Evolutionary conservation across 768 basidiomycete species (phyloP), one percentile per base, ranked within the genome.

Genomic region (Baorangia bicolor): DNA sequence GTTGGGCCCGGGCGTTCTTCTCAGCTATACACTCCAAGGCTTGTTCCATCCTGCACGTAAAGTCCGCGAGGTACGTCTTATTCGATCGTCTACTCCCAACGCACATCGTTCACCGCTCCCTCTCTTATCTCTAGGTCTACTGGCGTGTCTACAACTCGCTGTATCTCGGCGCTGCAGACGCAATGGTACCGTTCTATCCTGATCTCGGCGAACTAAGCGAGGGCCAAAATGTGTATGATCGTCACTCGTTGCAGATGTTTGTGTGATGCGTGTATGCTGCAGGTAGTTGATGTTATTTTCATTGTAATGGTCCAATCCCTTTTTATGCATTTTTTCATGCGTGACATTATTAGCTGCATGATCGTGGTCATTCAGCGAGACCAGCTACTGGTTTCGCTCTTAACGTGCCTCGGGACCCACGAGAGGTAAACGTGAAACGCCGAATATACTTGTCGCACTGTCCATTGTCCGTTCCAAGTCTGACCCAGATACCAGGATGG

Each of bases 41-140:
- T 75, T 99, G 50, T 98, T 94, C 84, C 97, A 99, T 66, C 97
- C 97, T 1, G 94, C 97, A 4, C 79, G 97, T 56, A 95, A 96
- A 72, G 97, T 99, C 23, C 83, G 97, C 53, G 97, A 99, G 78
- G 93, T 96, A 63, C 58, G 80, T 67, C n/a, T 34, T 37, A 34
- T 16, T 49, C 21, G 14, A 43, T 47, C 1, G 4, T 43, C n/a
- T 49, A 12, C 40, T 5, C 34, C 16, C 30, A 25, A 31, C 20
- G 11, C 27, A n/a, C 14, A 21, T 31, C 14, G n/a, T 50, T 67
- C 5, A 66, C 46, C 5, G 9, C 9, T 18, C 21, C 13, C n/a
- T 30, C n/a, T 30, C 42, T 56, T 30, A 7, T 27, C 11, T 55
- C 20, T 55, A 81, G 79, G 81, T 83, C 3, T 98, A 98, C 71